Evolutionary conservation across 257 asterid genomes (phyloP).

Genomic region (Solanum sparsipilum): DNA sequence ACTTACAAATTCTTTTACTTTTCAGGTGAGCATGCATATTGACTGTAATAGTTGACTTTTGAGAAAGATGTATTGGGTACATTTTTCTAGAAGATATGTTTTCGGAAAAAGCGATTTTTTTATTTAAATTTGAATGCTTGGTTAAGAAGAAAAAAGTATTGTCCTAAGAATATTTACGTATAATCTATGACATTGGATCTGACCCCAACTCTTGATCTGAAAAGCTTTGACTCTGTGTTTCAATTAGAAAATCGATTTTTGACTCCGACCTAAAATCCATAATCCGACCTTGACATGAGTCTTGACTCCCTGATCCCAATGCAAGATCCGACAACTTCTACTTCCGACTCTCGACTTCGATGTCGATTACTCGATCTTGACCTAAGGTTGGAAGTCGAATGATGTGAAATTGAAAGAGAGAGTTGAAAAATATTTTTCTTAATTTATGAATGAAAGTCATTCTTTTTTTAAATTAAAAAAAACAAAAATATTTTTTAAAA

Average conservation of each 20-base stretch:
- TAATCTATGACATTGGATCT: not conserved
- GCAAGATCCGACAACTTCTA: not conserved
- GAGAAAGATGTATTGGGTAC: not conserved
- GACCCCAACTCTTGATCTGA: not conserved
- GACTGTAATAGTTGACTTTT: not conserved
- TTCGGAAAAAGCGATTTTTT: not conserved
- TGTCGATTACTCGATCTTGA: not conserved
- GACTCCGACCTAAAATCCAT: rapidly evolving
- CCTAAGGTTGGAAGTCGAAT: not conserved
- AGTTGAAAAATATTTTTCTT: not conserved
- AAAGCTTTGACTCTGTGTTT: not conserved
- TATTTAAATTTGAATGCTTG: not conserved
- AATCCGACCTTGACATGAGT: not conserved
- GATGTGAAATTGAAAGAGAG: not conserved
- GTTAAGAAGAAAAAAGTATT: not conserved
- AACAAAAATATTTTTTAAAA: not conserved
- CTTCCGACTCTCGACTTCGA: rapidly evolving
- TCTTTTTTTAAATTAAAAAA: too few species aligned
- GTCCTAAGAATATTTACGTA: not conserved
- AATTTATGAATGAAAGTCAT: too few species aligned
- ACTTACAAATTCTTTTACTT: not conserved
- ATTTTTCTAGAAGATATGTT: too few species aligned
- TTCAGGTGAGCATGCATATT: not conserved
- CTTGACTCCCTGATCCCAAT: not conserved
- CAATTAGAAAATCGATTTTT: rapidly evolving